Evolutionary conservation across 768 basidiomycete genomes (phyloP).

Genomic region (Clitopilus hobsonii): DNA sequence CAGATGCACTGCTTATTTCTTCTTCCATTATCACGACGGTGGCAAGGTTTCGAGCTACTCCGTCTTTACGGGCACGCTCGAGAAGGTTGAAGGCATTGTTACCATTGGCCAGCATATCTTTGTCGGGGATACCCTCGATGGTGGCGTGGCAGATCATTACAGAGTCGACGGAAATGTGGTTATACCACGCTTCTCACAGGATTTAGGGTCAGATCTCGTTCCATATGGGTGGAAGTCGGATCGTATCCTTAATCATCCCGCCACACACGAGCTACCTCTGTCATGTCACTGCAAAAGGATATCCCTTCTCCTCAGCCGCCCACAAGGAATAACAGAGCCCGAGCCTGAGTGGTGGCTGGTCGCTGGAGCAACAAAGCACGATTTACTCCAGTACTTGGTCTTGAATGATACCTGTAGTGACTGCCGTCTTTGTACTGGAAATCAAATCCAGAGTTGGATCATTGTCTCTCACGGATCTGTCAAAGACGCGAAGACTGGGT

Average conservation of each 20-base stretch:
- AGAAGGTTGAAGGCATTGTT: background rate
- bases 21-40: background rate
- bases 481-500: background rate
- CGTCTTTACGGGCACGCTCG: background rate
- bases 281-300: background rate
- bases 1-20: background rate
- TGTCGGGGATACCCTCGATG: background rate
- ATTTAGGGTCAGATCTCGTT: background rate
- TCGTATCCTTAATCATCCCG: background rate
- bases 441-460: constrained; percentile 1
- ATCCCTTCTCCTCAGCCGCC: background rate
- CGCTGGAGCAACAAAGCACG: background rate
- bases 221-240: background rate
- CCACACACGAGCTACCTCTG: background rate
- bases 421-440: background rate
- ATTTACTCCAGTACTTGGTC: background rate
- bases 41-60: background rate
- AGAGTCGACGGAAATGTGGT: background rate
- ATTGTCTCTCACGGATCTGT: background rate
- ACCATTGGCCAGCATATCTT: background rate
- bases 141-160: background rate
- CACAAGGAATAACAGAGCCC: background rate
- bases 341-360: background rate
- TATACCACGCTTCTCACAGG: background rate
- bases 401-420: background rate